phyloP scores from a whole-genome alignment of 2,329 filamentous ascomycete species.

The Fusarium kyushuense region DNA sequence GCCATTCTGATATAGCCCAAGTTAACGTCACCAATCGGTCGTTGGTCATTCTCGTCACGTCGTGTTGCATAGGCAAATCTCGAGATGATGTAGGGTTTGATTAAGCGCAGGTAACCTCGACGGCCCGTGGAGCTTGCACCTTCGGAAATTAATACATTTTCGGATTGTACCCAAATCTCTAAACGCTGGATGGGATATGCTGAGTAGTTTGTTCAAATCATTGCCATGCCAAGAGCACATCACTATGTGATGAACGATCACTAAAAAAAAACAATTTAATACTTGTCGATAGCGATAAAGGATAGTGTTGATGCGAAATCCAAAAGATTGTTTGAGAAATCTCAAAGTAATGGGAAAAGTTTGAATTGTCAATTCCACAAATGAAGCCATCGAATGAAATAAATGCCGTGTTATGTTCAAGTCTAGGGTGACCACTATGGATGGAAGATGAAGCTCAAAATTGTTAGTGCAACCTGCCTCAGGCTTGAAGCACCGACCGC shows the following conservation, averaged over 20 bases:
- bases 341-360: neutral
- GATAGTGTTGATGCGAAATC: neutral
- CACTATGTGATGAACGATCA: neutral
- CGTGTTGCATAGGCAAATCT: slow-evolving; percentile 16
- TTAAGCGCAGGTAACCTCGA: slow-evolving; percentile 1
- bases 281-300: neutral
- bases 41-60: slow-evolving; percentile 1
- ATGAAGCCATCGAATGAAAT: neutral
- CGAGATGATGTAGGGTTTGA: neutral
- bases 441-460: neutral
- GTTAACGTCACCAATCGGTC: slow-evolving; percentile 9
- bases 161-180: neutral
- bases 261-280: neutral
- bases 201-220: neutral
- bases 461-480: slow-evolving; percentile 32
- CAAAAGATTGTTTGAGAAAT: neutral
- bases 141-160: neutral
- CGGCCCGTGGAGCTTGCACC: neutral
- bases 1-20: slow-evolving; percentile 12
- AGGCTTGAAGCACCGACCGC: slow-evolving; percentile 23
- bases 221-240: neutral
- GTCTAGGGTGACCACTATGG: neutral
- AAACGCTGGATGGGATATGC: too few relatives aligned
- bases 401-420: neutral
- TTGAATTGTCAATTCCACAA: neutral